Conservation (phyloP, 2,329 filamentous ascomycete genomes). For the Plectosphaerella sp. region DNA sequence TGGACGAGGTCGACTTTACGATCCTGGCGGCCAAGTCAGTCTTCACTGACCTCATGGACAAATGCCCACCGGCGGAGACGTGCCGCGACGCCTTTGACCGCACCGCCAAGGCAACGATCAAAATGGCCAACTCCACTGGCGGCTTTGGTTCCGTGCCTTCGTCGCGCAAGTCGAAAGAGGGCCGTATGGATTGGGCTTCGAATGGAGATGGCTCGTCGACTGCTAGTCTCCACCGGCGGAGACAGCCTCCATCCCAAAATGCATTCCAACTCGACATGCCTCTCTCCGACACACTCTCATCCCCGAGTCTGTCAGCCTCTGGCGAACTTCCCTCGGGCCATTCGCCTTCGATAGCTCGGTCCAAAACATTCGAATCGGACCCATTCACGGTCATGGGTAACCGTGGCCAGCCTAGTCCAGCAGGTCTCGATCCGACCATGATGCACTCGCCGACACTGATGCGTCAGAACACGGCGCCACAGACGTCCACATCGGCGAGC, state of each 20-base stretch:
- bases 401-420: slow-evolving; percentile 22
- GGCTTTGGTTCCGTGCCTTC: slow-evolving; percentile 57
- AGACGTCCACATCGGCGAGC: not conserved
- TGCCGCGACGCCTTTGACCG: slow-evolving; percentile 92
- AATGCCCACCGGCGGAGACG: slow-evolving; percentile 90
- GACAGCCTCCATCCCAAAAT: slow-evolving; percentile 13
- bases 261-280: slow-evolving; percentile 27
- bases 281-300: slow-evolving; percentile 34
- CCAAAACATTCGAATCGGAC: slow-evolving; percentile 30
- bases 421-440: slow-evolving; percentile 37
- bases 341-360: slow-evolving; percentile 32
- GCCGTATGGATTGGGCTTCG: slow-evolving; percentile 22
- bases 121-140: slow-evolving; percentile 86
- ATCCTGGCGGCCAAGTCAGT: slow-evolving; percentile 91
- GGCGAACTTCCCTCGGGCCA: slow-evolving; percentile 32
- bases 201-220: slow-evolving; percentile 18
- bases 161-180: slow-evolving; percentile 7
- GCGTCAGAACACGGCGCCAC: slow-evolving; percentile 25
- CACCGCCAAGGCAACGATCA: slow-evolving; percentile 91
- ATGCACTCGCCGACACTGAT: slow-evolving; percentile 38
- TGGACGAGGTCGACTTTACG: slow-evolving; percentile 97
- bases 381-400: slow-evolving; percentile 17
- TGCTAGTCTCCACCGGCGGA: slow-evolving; percentile 13
- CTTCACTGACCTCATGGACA: slow-evolving; percentile 84
- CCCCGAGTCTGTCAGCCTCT: slow-evolving; percentile 31